A percentile compares a stretch with the other conserved stretches of the same genome.
Conservation (phyloP, 2,329 filamentous ascomycete species). For the Fusarium devonianum region DNA sequence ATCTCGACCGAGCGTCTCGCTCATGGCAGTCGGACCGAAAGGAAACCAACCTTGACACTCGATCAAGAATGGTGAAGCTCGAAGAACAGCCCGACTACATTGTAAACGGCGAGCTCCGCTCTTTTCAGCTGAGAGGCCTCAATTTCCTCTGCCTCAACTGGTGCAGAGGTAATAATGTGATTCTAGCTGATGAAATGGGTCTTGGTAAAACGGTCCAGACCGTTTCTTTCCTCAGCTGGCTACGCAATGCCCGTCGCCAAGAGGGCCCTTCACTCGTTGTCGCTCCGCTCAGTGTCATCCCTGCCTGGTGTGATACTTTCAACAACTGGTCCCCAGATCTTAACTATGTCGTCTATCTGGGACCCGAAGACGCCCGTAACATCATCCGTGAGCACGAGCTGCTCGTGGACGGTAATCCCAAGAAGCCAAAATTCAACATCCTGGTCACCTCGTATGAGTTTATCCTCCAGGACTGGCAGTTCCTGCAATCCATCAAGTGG, state of each 20-base stretch:
- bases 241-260: conserved; percentile 86
- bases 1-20: conserved; percentile 81
- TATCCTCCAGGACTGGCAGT: conserved; percentile 83
- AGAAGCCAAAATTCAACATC: conserved; percentile 96
- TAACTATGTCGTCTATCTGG: conserved; percentile 97
- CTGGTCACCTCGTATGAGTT: conserved; percentile 98
- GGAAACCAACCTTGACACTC: conserved; percentile 78
- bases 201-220: conserved; percentile 98
- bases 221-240: conserved; percentile 95
- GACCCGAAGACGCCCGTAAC: conserved; percentile 82
- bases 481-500: conserved; percentile 92
- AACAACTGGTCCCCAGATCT: conserved; percentile 94
- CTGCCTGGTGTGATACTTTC: conserved; percentile 97
- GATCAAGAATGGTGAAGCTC: conserved; percentile 75
- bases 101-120: conserved; percentile 81
- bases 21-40: conserved; percentile 81
- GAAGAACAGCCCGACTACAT: conserved; percentile 87
- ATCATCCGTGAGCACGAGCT: conserved; percentile 93
- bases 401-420: conserved; percentile 82
- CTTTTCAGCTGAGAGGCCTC: conserved; percentile 91
- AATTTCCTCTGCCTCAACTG: conserved; percentile 98
- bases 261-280: conserved; percentile 96
- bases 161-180: conserved; percentile 93
- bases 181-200: conserved; percentile 98
- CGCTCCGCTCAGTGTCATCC: conserved; percentile 96